A percentile compares a stretch with the other conserved stretches of the same genome.
Evolutionary conservation across 805 yeast species (phyloP).

Genomic region (Kodamaea kaohsiungensis): DNA sequence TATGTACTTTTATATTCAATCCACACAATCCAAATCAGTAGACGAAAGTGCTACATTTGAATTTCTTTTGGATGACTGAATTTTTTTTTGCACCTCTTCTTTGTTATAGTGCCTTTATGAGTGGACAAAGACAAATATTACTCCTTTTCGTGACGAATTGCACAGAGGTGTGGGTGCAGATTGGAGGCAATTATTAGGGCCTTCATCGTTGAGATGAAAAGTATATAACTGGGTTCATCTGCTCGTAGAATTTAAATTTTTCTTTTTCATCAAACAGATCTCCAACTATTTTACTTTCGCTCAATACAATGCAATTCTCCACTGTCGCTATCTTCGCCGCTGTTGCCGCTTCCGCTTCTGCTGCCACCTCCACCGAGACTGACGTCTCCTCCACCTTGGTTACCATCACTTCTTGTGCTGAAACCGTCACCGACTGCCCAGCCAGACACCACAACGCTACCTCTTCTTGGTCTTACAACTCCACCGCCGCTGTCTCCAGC

Average conservation of each 20-base stretch:
- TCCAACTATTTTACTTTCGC: constrained; percentile 39
- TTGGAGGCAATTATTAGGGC: neutral
- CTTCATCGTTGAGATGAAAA: neutral
- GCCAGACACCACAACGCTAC: constrained; percentile 16
- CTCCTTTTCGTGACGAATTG: constrained; percentile 2
- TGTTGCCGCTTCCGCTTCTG: constrained; percentile 37
- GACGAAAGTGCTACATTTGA: neutral
- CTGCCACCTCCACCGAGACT: constrained; percentile 32
- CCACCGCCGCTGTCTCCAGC: constrained; percentile 21
- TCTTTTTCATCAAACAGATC: constrained; percentile 22
- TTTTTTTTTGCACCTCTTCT: neutral
- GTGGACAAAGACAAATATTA: neutral
- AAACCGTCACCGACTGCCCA: constrained; percentile 46
- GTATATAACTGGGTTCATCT: constrained; percentile 7
- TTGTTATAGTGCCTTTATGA: neutral
- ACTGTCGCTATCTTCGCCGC: constrained; percentile 41
- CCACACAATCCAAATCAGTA: neutral
- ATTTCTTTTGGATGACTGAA: neutral
- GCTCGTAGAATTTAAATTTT: constrained; percentile 8
- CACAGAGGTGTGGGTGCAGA: neutral
- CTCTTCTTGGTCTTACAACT: constrained; percentile 14
- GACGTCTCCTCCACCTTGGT: constrained; percentile 36
- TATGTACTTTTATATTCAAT: neutral
- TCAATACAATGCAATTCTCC: constrained; percentile 49
- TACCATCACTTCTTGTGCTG: constrained; percentile 44